These are phyloP conservation scores for Alternaria rosae DNA, from an alignment of 2,329 filamentous ascomycete species.

Conservation along the genomic window DNA sequence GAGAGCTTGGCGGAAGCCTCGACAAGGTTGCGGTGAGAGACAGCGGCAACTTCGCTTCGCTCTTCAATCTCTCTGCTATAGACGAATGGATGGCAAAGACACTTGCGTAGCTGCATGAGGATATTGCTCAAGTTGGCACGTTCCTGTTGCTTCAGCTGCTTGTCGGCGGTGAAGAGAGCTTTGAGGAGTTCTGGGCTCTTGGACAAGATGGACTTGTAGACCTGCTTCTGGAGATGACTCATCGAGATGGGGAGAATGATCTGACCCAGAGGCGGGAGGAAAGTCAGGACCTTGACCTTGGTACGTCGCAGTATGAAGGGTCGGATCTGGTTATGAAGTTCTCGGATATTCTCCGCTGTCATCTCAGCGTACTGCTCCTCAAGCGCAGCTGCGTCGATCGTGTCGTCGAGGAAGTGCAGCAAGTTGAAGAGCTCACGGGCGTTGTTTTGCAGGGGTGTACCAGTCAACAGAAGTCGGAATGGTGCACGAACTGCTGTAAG, in stretches of 20 bases:
- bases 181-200: slow-evolving; percentile 90
- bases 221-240: slow-evolving; percentile 89
- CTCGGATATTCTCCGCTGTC: slow-evolving; percentile 79
- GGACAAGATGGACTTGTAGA: slow-evolving; percentile 91
- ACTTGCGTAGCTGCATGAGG: slow-evolving; percentile 92
- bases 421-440: slow-evolving; percentile 94
- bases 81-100: slow-evolving; percentile 93
- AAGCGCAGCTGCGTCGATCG: slow-evolving; percentile 72
- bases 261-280: slow-evolving; percentile 90
- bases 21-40: slow-evolving; percentile 80
- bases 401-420: slow-evolving; percentile 88
- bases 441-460: slow-evolving; percentile 95
- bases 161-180: slow-evolving; percentile 76
- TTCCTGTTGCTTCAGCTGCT: slow-evolving; percentile 69
- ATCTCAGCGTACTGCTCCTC: slow-evolving; percentile 80
- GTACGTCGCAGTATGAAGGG: slow-evolving; percentile 77
- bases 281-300: slow-evolving; percentile 88
- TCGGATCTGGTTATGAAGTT: slow-evolving; percentile 83
- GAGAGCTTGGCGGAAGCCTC: slow-evolving; percentile 91
- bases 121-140: slow-evolving; percentile 90
- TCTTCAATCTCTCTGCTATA: slow-evolving; percentile 94
- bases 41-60: slow-evolving; percentile 65
- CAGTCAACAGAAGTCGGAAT: slow-evolving; percentile 84
- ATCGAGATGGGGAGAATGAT: slow-evolving; percentile 97
- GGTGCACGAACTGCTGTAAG: slow-evolving; percentile 77